phyloP scores from a whole-genome alignment of 306 rosid genomes.

The Vigna radiata region DNA sequence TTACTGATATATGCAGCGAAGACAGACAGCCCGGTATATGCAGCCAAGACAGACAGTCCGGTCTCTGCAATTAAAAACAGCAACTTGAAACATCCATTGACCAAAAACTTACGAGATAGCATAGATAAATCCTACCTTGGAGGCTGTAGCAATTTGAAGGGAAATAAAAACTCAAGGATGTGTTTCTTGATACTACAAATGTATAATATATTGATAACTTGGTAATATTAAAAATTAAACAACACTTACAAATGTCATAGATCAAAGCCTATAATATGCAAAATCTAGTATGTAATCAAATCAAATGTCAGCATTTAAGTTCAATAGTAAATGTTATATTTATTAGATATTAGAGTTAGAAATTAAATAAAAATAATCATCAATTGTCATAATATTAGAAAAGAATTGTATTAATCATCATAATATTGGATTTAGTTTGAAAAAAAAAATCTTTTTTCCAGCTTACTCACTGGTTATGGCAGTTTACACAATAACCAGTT shows the following conservation, averaged over 20 bases:
- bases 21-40: too few species aligned
- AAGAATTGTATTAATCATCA: background rate
- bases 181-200: background rate
- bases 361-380: background rate
- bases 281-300: background rate
- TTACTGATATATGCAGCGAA: too few species aligned
- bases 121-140: conserved; percentile 8
- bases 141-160: background rate
- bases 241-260: background rate
- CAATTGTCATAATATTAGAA: background rate
- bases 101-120: background rate
- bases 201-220: background rate
- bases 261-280: background rate
- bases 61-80: background rate
- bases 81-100: conserved; percentile 2
- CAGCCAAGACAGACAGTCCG: too few species aligned
- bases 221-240: background rate
- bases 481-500: background rate
- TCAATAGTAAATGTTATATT: background rate
- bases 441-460: background rate
- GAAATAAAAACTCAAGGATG: background rate
- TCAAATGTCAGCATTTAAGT: background rate
- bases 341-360: background rate
- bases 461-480: background rate
- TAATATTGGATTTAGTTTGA: background rate